Base-by-base conservation (phyloP, 2,329 filamentous ascomycete genomes). In the Davidsoniella neocaledoniae region DNA sequence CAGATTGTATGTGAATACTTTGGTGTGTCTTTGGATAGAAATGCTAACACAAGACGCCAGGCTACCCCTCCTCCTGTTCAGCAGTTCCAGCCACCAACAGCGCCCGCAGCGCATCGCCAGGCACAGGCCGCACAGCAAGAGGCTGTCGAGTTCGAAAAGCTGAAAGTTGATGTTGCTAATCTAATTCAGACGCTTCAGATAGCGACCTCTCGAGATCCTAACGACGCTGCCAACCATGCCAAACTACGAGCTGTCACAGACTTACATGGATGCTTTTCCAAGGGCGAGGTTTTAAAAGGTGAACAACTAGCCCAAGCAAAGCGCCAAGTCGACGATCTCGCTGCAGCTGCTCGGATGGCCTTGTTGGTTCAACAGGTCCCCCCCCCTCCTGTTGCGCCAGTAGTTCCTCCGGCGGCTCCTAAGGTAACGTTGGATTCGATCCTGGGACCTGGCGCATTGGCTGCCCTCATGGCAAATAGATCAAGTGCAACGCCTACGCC, bases 221-320 rank as follows among this genome's bases (percentile, higher is more conserved):
- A 81, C 70, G 84, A 94, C 69, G 66, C 72, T 65, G 76, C 78
- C 65, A 73, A 86, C 61, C 81, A 86, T 62, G 81, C 77, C 60
- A 85, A 83, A 66, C 70, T 94, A 60, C 84, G 86, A 67, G 86
- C 87, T 55, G 76, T 95, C 58, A 70, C 88, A 65, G 85, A 91
- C 64, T 74, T 96, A 56, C 86, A 94, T 68, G 59, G 58, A 53
- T 78, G 73, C 57, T 76, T 90, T 56, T 70, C 95, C 61, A 79
- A 84, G 63, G 81, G 73, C 57, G 83, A 86, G 64, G 79, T 81
- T 61, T 72, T 94, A 62, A 81, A 81, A 53, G 78, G 79, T 58
- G 81, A 88, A 60, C 84, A 94, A 68, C 74, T 94, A 62, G 79
- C 83, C 65, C 77, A 83, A 63, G 83, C 94, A 65, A 85, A 82